Evolutionary conservation across 2,329 filamentous ascomycete species (phyloP).

Genomic region (Pyrenochaeta sp.): DNA sequence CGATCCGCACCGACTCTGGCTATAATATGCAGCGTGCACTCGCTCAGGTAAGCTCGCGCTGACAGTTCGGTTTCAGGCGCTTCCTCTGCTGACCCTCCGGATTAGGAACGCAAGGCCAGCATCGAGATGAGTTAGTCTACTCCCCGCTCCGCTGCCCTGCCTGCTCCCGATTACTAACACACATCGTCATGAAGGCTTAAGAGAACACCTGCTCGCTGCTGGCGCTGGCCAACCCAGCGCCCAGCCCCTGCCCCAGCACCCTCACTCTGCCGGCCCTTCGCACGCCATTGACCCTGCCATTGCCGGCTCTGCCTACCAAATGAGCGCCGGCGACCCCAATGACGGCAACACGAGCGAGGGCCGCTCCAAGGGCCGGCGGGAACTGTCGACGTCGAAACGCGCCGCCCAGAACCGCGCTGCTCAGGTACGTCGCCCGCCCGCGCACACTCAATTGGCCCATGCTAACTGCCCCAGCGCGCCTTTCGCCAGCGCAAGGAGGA

Average conservation of each 20-base stretch:
- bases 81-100: constrained; percentile 35
- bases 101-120: constrained; percentile 46
- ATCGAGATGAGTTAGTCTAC: constrained; percentile 53
- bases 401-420: constrained; percentile 96
- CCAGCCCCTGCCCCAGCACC: constrained; percentile 42
- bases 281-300: constrained; percentile 67
- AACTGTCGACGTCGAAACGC: constrained; percentile 93
- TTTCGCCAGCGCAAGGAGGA: constrained; percentile 98
- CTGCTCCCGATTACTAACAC: constrained; percentile 42
- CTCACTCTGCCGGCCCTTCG: constrained; percentile 53
- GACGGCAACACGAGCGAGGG: constrained; percentile 57
- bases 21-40: constrained; percentile 49
- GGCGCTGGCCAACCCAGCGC: constrained; percentile 52
- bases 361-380: constrained; percentile 73
- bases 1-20: constrained; percentile 39
- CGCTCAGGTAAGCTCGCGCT: constrained; percentile 62
- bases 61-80: constrained; percentile 17
- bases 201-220: constrained; percentile 68
- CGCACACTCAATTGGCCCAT: constrained; percentile 10
- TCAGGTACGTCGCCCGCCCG: constrained; percentile 68
- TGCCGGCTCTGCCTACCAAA: constrained; percentile 57
- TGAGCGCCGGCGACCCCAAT: constrained; percentile 56
- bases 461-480: constrained; percentile 70
- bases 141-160: constrained; percentile 11
- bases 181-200: constrained; percentile 58